phyloP scores from a whole-genome alignment of 2,329 filamentous ascomycete species.

The Aspergillus uvarum region DNA sequence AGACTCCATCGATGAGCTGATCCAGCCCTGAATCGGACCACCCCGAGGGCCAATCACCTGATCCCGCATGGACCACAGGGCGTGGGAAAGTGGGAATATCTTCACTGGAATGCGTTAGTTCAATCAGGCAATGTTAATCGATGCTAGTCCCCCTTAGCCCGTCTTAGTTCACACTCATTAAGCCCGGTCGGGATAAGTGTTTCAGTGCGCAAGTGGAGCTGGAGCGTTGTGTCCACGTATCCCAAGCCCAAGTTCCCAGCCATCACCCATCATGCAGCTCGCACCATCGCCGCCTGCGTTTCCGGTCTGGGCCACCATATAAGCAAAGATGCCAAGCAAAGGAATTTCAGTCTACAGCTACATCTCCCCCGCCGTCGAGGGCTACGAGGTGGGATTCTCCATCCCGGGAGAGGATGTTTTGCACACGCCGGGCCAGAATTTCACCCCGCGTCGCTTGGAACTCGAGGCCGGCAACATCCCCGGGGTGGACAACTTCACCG shows the following conservation, averaged over 20 bases:
- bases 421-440: background rate
- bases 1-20: background rate
- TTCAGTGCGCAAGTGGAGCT: background rate
- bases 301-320: background rate
- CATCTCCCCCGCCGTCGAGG: background rate
- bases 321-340: constrained; percentile 5
- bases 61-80: background rate
- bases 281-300: background rate
- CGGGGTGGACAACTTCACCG: background rate
- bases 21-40: background rate
- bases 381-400: constrained; percentile 3
- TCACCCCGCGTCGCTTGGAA: background rate
- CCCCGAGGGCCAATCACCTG: background rate
- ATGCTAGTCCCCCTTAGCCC: background rate
- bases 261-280: background rate
- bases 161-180: background rate
- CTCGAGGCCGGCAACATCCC: constrained; percentile 1
- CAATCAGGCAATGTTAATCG: no score
- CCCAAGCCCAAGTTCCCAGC: background rate
- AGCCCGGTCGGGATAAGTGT: background rate
- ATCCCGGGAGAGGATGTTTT: background rate
- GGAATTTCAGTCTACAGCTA: constrained; percentile 5
- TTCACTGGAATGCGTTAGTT: background rate
- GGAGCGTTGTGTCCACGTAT: background rate
- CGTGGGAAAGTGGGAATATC: background rate